Percentiles rank a stretch among this genome's conserved stretches.
Conservation (phyloP, 2,329 filamentous ascomycete species). For the Beauveria sp. region DNA sequence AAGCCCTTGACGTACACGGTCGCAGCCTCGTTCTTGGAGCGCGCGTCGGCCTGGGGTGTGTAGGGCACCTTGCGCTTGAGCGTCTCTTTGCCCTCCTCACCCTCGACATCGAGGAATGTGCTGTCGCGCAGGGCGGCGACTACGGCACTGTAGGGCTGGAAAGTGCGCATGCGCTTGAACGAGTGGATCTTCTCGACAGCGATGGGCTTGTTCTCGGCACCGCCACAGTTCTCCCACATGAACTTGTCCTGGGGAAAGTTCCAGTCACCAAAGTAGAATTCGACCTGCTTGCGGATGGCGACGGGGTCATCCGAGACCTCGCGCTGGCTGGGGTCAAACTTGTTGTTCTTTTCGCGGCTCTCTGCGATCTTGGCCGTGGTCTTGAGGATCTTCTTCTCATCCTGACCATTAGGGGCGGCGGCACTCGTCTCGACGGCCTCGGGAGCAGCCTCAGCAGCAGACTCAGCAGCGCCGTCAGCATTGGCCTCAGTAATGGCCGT, state of each 20-base stretch:
- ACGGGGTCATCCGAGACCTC: conserved; percentile 68
- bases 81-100: conserved; percentile 63
- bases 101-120: conserved; percentile 62
- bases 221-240: conserved; percentile 70
- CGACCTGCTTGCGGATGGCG: conserved; percentile 82
- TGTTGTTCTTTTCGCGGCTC: conserved; percentile 49
- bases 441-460: conserved; percentile 16
- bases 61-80: conserved; percentile 71
- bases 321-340: conserved; percentile 61
- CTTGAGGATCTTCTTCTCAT: conserved; percentile 33
- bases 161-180: conserved; percentile 95
- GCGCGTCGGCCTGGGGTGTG: conserved; percentile 49
- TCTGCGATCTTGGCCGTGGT: conserved; percentile 34
- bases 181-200: conserved; percentile 67
- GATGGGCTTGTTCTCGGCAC: conserved; percentile 74
- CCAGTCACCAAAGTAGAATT: conserved; percentile 92
- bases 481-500: conserved; percentile 29
- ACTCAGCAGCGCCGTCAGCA: conserved; percentile 16
- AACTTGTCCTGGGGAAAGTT: conserved; percentile 87
- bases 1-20: conserved; percentile 95
- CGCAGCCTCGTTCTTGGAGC: conserved; percentile 59
- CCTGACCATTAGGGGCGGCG: conserved; percentile 13
- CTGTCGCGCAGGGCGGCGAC: conserved; percentile 77
- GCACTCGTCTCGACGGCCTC: conserved; percentile 15
- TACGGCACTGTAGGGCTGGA: conserved; percentile 79